Conservation (phyloP, 2,329 filamentous ascomycete genomes). For the Tolypocladium endophyticum region DNA sequence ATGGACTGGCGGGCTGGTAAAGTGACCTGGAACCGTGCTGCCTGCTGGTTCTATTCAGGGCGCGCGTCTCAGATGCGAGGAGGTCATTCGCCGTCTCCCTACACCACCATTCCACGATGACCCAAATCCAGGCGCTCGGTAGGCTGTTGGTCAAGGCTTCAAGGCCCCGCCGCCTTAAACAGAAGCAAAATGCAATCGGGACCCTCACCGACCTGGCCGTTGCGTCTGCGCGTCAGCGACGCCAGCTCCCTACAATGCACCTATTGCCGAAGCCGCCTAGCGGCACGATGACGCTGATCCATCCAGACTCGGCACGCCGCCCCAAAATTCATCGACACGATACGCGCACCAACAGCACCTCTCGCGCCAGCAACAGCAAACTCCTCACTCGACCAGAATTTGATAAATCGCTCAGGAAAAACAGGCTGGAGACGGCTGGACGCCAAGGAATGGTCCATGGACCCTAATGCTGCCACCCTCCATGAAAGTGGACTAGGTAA, state of each 20-base stretch:
- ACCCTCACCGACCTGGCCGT: background rate
- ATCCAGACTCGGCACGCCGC: background rate
- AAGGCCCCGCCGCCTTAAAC: background rate
- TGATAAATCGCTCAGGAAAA: background rate
- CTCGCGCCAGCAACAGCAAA: too few relatives aligned
- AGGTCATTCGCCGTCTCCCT: background rate
- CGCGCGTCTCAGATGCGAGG: background rate
- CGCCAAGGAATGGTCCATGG: background rate
- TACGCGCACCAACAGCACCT: background rate
- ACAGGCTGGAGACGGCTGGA: background rate
- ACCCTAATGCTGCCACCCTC: background rate
- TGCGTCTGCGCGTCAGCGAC: background rate
- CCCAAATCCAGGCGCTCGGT: background rate
- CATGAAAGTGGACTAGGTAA: background rate
- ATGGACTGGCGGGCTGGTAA: background rate
- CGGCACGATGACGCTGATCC: background rate
- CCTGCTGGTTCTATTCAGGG: background rate
- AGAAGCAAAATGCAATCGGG: background rate
- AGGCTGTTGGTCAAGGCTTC: background rate
- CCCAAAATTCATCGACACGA: background rate
- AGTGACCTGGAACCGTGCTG: background rate
- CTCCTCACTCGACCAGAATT: background rate
- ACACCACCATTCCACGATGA: background rate
- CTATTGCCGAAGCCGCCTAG: background rate
- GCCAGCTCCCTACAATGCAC: background rate